phyloP scores from a whole-genome alignment of 139 green algal genomes.

The Pedinophyceae sp. region DNA sequence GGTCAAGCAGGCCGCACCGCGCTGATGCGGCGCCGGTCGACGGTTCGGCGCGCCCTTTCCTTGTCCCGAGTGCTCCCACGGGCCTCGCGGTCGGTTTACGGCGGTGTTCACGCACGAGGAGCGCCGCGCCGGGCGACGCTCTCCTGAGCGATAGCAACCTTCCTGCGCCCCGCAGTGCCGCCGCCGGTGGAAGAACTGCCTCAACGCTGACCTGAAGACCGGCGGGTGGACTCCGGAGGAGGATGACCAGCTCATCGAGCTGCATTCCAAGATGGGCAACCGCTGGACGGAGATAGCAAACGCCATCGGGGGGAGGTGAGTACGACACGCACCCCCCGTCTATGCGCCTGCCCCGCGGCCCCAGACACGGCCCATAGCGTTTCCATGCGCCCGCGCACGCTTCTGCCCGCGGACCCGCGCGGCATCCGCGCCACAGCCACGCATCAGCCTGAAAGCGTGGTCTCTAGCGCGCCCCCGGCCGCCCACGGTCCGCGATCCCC shows the following conservation, averaged over 20 bases:
- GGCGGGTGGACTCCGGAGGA: conserved; percentile 39
- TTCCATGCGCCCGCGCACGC: too few relatives aligned
- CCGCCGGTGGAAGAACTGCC: conserved; percentile 52
- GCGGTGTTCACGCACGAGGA: too few relatives aligned
- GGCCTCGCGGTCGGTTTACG: too few relatives aligned
- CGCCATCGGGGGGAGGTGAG: conserved; percentile 16
- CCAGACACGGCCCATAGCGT: too few relatives aligned
- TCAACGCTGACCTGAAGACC: conserved; percentile 51
- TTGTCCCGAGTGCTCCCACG: neutral
- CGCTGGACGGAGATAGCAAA: conserved; percentile 37
- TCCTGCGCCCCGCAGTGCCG: conserved; percentile 22
- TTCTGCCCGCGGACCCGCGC: neutral
- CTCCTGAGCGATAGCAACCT: neutral
- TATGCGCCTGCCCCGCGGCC: too few relatives aligned
- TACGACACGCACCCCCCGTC: neutral
- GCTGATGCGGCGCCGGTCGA: neutral
- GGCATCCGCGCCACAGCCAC: neutral
- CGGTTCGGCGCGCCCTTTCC: neutral
- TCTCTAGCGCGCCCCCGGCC: neutral
- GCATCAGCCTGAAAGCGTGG: neutral
- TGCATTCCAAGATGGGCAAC: conserved; percentile 23
- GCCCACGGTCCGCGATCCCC: neutral
- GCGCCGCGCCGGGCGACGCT: too few relatives aligned
- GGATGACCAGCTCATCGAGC: conserved; percentile 13
- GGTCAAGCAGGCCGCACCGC: too few relatives aligned